Evolutionary conservation across 2,329 filamentous ascomycete genomes (phyloP).

Genomic region (Colletotrichum navitas): DNA sequence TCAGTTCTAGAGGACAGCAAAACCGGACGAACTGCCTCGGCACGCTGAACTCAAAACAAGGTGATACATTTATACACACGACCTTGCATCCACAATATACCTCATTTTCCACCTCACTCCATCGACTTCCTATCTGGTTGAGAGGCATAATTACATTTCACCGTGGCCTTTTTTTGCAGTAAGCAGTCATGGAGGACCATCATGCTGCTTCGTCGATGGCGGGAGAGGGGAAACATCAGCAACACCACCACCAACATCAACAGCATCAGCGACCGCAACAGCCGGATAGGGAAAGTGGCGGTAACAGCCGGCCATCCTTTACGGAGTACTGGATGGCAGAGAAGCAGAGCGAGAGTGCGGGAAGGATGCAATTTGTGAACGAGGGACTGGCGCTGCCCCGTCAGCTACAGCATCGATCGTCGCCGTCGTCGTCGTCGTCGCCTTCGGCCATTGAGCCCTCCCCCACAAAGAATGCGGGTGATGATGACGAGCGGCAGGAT

Average conservation of each 20-base stretch:
- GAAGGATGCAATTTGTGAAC: constrained; percentile 53
- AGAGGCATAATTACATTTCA: not conserved
- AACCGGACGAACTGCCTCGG: not conserved
- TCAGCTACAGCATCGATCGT: not conserved
- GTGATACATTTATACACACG: not conserved
- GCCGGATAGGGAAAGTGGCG: constrained; percentile 18
- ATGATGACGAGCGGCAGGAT: constrained; percentile 17
- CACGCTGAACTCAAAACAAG: not conserved
- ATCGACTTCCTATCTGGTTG: not conserved
- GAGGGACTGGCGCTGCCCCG: constrained; percentile 46
- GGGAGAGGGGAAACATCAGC: constrained; percentile 21
- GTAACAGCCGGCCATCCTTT: constrained; percentile 58
- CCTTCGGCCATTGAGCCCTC: constrained; percentile 4
- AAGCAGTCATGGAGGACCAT: constrained; percentile 31
- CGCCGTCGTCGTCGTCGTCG: constrained; percentile 44
- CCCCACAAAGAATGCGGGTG: not conserved
- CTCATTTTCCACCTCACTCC: not conserved
- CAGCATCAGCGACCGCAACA: constrained; percentile 14
- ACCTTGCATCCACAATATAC: not conserved
- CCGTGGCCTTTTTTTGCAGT: not conserved
- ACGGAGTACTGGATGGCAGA: constrained; percentile 60
- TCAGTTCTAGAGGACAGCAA: constrained; percentile 13
- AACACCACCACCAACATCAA: not conserved
- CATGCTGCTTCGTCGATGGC: constrained; percentile 18
- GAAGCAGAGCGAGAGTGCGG: constrained; percentile 53